These are phyloP conservation scores for Lasiosphaeria ovina DNA, from an alignment of 495 filamentous ascomycete genomes.

Conservation along the genomic window DNA sequence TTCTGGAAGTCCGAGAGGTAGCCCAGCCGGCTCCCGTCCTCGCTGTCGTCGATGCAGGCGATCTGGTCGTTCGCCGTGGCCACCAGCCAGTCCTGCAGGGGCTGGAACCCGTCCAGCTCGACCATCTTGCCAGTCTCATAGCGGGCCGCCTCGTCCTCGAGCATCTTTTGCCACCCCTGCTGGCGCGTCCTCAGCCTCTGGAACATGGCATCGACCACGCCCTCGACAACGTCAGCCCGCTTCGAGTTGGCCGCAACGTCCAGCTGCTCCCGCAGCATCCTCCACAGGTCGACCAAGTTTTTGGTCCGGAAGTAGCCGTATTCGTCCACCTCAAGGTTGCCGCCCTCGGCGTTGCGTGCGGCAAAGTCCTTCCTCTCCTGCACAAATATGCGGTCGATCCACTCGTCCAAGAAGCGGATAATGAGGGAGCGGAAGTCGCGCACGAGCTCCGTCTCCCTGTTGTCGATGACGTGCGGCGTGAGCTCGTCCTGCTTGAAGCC, in stretches of 20 bases:
- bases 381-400: conserved; percentile 87
- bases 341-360: conserved; percentile 66
- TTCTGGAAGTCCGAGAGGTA: conserved; percentile 80
- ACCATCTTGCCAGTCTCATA: conserved; percentile 59
- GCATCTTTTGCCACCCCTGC: conserved; percentile 76
- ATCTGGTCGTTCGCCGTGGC: conserved; percentile 99
- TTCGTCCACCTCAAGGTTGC: conserved; percentile 77
- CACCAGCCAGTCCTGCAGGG: conserved; percentile 88
- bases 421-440: conserved; percentile 92
- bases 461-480: conserved; percentile 79
- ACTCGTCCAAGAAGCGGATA: conserved; percentile 91
- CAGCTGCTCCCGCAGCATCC: conserved; percentile 91
- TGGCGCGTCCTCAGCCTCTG: conserved; percentile 77
- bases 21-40: conserved; percentile 64
- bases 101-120: conserved; percentile 73
- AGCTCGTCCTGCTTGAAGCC: conserved; percentile 72
- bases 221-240: conserved; percentile 83
- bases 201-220: conserved; percentile 92
- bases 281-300: conserved; percentile 91
- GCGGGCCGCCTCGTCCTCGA: conserved; percentile 79
- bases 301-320: conserved; percentile 86
- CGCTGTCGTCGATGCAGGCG: conserved; percentile 87
- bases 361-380: conserved; percentile 78
- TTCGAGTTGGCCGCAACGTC: conserved; percentile 75
- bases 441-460: conserved; percentile 82